Evolutionary conservation across 2,329 filamentous ascomycete species (phyloP).

Genomic region (Ceratocystis huliohia): DNA sequence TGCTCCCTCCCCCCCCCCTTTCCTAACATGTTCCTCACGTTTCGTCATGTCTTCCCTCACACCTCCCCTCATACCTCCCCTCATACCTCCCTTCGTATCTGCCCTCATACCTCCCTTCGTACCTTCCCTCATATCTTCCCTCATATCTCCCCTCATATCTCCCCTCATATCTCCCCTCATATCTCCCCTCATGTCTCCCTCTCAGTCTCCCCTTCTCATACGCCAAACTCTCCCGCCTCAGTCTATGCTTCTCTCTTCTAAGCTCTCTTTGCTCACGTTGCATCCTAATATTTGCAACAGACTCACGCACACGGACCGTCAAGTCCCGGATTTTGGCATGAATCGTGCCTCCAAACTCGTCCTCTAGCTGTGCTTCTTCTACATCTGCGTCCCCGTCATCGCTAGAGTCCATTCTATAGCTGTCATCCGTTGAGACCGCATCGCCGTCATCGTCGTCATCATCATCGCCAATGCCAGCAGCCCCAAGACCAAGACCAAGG

Average conservation of each 20-base stretch:
- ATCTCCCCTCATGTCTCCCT: not conserved
- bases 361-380: slow-evolving; percentile 23
- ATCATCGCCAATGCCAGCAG: not conserved
- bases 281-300: not conserved
- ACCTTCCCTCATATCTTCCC: not conserved
- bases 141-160: not conserved
- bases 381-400: slow-evolving; percentile 15
- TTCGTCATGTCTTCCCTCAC: not conserved
- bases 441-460: slow-evolving; percentile 13
- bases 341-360: slow-evolving; percentile 12
- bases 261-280: slow-evolving; percentile 2
- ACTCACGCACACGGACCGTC: slow-evolving; percentile 9
- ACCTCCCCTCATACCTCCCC: not conserved
- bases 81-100: not conserved
- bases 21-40: not conserved
- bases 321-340: slow-evolving; percentile 16
- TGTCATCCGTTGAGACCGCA: slow-evolving; percentile 4
- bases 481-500: too few species aligned
- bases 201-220: not conserved
- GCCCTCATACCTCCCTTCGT: not conserved
- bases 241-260: not conserved
- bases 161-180: not conserved
- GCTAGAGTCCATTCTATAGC: slow-evolving; percentile 6
- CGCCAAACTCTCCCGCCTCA: not conserved
- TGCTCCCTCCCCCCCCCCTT: not conserved